A percentile compares a stretch with the other conserved stretches of the same genome.
phyloP scores from a whole-genome alignment of 495 filamentous ascomycete species.

The Delitschia confertaspora region DNA sequence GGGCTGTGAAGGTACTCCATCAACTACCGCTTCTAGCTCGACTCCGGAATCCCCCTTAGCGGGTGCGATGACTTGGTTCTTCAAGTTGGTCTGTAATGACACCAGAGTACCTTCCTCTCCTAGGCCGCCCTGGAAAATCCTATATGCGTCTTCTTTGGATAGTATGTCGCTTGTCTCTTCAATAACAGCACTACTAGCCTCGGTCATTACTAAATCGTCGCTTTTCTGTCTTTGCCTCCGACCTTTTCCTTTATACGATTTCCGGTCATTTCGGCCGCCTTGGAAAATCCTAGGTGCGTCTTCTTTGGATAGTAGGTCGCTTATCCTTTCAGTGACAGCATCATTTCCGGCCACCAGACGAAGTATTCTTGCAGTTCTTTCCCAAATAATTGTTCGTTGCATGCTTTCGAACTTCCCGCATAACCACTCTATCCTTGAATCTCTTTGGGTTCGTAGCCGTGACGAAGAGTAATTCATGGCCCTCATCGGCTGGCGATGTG shows the following conservation, averaged over 20 bases:
- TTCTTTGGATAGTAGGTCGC: conserved; percentile 2
- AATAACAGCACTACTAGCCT: neutral
- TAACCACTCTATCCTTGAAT: conserved; percentile 16
- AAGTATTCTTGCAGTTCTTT: conserved; percentile 7
- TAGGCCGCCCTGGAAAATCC: neutral
- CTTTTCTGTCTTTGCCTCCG: neutral
- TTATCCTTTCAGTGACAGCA: too few relatives aligned
- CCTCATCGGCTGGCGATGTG: conserved; percentile 3
- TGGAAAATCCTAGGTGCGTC: conserved; percentile 2
- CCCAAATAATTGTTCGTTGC: conserved; percentile 25
- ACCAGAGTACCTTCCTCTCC: too few relatives aligned
- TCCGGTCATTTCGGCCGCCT: neutral
- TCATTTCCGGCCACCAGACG: neutral
- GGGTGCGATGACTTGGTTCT: too few relatives aligned
- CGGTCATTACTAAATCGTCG: conserved; percentile 11
- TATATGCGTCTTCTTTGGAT: conserved; percentile 2
- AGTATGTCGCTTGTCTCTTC: too few relatives aligned
- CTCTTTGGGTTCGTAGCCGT: conserved; percentile 19
- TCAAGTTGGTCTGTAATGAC: too few relatives aligned
- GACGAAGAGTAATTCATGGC: conserved; percentile 18
- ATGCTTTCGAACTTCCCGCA: conserved; percentile 26
- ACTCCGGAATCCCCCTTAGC: too few relatives aligned
- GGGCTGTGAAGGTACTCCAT: too few relatives aligned
- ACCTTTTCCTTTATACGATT: neutral
- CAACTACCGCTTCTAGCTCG: too few relatives aligned